These are phyloP conservation scores for Aspergillus carlsbadensis DNA, from an alignment of 495 filamentous ascomycete species.

Conservation along the genomic window DNA sequence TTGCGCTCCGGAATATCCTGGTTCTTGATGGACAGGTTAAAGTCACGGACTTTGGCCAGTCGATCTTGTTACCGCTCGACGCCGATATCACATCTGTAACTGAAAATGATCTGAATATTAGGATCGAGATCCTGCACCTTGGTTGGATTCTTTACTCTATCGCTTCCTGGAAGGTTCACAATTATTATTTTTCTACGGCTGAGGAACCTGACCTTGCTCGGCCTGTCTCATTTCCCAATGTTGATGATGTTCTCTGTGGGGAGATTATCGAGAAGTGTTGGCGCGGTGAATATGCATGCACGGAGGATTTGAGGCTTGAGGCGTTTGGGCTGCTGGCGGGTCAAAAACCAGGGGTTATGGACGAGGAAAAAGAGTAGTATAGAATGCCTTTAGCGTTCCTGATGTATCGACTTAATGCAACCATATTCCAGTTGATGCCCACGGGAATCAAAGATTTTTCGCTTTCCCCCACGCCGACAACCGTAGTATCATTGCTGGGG, in stretches of 20 bases:
- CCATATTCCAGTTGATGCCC: no score
- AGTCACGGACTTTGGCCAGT: conserved; percentile 19
- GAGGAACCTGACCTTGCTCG: conserved; percentile 18
- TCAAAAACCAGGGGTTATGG: neutral
- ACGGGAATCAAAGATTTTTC: no score
- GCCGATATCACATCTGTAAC: conserved; percentile 16
- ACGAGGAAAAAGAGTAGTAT: no score
- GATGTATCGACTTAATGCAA: no score
- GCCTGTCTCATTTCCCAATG: conserved; percentile 19
- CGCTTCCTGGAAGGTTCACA: conserved; percentile 18
- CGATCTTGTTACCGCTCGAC: conserved; percentile 18
- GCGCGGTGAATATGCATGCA: conserved; percentile 16
- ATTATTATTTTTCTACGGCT: conserved; percentile 19
- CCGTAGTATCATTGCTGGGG: no score
- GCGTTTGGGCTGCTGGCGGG: neutral
- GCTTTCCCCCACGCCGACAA: no score
- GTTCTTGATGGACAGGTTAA: conserved; percentile 12
- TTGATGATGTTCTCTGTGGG: conserved; percentile 18
- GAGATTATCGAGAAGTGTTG: conserved; percentile 20
- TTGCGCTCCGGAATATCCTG: conserved; percentile 21
- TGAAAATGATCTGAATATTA: conserved; percentile 16
- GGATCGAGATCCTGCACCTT: conserved; percentile 24
- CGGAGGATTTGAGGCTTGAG: conserved; percentile 14
- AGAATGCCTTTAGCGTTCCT: no score
- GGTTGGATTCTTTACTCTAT: conserved; percentile 23